Conservation (phyloP, 352 stramenopile species). For the Pythium guiyangense region DNA sequence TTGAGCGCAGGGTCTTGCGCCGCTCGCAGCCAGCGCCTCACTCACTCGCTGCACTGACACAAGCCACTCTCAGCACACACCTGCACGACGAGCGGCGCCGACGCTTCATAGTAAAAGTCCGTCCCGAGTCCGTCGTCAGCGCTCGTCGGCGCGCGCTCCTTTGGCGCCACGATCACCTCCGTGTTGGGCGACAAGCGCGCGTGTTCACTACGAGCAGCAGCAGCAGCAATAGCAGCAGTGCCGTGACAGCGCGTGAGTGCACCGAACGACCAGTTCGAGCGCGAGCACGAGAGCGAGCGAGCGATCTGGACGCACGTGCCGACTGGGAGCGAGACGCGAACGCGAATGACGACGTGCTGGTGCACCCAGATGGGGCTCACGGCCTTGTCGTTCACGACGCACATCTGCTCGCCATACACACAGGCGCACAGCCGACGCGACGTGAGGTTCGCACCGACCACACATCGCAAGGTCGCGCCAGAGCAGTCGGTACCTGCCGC, state of each 20-base stretch:
- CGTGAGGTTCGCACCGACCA: too few relatives aligned
- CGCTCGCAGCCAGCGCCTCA: too few relatives aligned
- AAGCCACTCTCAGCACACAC: constrained; percentile 7
- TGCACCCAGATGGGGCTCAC: constrained; percentile 81
- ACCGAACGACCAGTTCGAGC: background rate
- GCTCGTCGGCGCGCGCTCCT: constrained; percentile 40
- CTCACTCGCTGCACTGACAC: too few relatives aligned
- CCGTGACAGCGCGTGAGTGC: background rate
- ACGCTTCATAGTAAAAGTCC: constrained; percentile 62
- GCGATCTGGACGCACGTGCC: constrained; percentile 64
- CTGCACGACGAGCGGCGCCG: constrained; percentile 44
- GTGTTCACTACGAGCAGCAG: constrained; percentile 36
- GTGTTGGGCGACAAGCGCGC: constrained; percentile 59
- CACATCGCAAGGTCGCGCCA: too few relatives aligned
- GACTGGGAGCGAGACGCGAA: constrained; percentile 46
- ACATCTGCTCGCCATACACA: constrained; percentile 45
- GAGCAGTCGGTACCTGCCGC: constrained; percentile 43
- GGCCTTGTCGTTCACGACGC: constrained; percentile 84
- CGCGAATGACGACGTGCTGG: constrained; percentile 68
- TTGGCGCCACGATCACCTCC: constrained; percentile 72
- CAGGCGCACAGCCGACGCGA: too few relatives aligned
- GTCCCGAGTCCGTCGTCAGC: constrained; percentile 26
- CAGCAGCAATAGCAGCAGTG: background rate
- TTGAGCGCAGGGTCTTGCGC: too few relatives aligned
- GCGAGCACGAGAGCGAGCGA: background rate